These are phyloP conservation scores for Lactuca saligna DNA, from an alignment of 129 eudicot genomes.

Conservation along the genomic window DNA sequence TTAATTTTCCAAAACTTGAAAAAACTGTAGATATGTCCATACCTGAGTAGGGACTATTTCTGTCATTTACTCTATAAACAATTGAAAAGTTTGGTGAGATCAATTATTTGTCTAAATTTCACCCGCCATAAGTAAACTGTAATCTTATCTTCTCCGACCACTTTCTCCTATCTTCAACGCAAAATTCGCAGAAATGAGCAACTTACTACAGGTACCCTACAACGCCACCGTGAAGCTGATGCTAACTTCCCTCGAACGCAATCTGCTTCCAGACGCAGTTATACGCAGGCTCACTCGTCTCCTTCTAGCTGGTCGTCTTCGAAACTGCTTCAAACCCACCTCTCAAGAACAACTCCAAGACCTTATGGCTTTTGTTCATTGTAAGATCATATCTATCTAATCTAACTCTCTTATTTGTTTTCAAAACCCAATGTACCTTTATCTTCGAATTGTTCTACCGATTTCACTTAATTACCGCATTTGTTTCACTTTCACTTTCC, in stretches of 20 bases:
- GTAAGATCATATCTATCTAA: constrained; percentile 28
- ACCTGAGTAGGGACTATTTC: too few species aligned
- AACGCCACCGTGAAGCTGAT: constrained; percentile 67
- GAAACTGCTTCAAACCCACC: constrained; percentile 63
- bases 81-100: too few species aligned
- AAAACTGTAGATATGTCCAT: too few species aligned
- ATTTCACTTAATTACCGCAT: background rate
- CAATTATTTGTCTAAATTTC: background rate
- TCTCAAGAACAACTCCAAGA: constrained; percentile 62
- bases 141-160: constrained; percentile 20
- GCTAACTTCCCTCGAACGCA: constrained; percentile 76
- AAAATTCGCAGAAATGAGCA: constrained; percentile 38
- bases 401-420: background rate
- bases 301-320: constrained; percentile 74
- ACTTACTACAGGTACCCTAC: constrained; percentile 62
- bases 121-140: background rate
- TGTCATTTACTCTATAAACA: too few species aligned
- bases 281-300: constrained; percentile 74
- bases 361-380: constrained; percentile 62
- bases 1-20: too few species aligned
- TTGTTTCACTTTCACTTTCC: background rate
- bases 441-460: background rate
- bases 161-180: constrained; percentile 1
- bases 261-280: constrained; percentile 76
- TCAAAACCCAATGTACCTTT: background rate